These are phyloP conservation scores for Trichomonascus vanleenenianus DNA, from an alignment of 805 yeast genomes.

Conservation along the genomic window DNA sequence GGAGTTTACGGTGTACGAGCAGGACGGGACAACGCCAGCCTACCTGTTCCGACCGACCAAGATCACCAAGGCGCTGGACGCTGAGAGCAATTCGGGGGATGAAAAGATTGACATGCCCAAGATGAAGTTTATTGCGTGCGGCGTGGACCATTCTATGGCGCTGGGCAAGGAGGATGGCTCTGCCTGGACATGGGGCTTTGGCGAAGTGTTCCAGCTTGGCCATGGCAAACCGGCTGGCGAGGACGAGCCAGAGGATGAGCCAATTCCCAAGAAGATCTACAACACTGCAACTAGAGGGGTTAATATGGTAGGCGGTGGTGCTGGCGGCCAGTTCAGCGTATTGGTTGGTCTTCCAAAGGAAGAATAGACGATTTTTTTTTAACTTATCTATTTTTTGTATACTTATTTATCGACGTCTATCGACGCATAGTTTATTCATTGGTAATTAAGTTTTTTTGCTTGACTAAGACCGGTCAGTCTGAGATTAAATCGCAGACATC, in stretches of 20 bases:
- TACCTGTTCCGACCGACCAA: conserved; percentile 81
- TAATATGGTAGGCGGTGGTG: conserved; percentile 66
- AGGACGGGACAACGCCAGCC: conserved; percentile 63
- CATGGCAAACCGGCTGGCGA: conserved; percentile 75
- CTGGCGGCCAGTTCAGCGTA: conserved; percentile 94
- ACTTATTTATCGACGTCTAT: background rate
- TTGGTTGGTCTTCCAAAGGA: conserved; percentile 57
- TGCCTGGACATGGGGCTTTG: conserved; percentile 95
- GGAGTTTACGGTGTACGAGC: conserved; percentile 63
- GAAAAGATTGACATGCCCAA: conserved; percentile 30
- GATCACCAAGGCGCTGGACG: conserved; percentile 34
- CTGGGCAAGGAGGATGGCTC: conserved; percentile 68
- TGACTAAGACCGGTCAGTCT: too few relatives aligned
- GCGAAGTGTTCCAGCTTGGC: conserved; percentile 94
- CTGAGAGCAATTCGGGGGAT: conserved; percentile 19
- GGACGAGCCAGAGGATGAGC: conserved; percentile 84
- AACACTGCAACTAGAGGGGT: conserved; percentile 89
- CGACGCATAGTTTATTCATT: too few relatives aligned
- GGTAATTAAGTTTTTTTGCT: too few relatives aligned
- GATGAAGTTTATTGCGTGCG: conserved; percentile 59
- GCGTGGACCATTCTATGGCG: conserved; percentile 90
- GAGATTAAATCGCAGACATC: too few relatives aligned
- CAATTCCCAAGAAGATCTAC: conserved; percentile 76
- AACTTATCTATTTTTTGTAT: background rate
- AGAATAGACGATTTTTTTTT: conserved; percentile 2